A percentile compares a stretch with the other conserved stretches of the same genome.
Evolutionary conservation across 352 stramenopile species (phyloP).

Genomic region (Phytopythium helicoides): DNA sequence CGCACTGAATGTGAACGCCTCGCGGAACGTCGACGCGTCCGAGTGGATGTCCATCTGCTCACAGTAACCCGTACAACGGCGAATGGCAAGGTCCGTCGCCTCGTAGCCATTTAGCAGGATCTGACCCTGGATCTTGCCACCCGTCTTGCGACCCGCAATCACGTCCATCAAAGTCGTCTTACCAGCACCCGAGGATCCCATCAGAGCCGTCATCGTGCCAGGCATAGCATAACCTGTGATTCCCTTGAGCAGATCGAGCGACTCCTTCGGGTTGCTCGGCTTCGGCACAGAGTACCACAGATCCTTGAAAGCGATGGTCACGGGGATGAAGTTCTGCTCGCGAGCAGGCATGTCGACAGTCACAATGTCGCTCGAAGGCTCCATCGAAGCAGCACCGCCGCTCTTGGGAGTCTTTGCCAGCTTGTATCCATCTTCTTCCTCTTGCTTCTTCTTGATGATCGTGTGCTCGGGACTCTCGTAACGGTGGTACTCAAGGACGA

Average conservation of each 20-base stretch:
- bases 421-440: constrained; percentile 14
- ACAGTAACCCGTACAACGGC: constrained; percentile 47
- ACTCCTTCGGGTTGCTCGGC: no score
- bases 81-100: no score
- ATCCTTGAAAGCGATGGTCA: constrained; percentile 43
- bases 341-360: constrained; percentile 14
- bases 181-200: no score
- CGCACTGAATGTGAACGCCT: constrained; percentile 87
- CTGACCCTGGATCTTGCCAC: no score
- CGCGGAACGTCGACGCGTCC: constrained; percentile 80
- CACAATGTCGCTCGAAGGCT: constrained; percentile 8
- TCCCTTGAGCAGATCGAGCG: no score
- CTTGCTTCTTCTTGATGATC: constrained; percentile 17
- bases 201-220: constrained; percentile 73
- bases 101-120: no score
- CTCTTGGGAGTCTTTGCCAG: constrained; percentile 15
- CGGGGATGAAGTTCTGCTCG: constrained; percentile 33
- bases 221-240: no score
- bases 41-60: constrained; percentile 89
- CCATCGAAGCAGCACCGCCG: constrained; percentile 6
- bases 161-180: constrained; percentile 92
- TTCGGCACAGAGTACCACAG: no score
- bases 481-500: constrained; percentile 32
- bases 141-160: constrained; percentile 84
- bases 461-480: constrained; percentile 26